Conservation (phyloP, 306 rosid species). For the Malus sylvestris region DNA sequence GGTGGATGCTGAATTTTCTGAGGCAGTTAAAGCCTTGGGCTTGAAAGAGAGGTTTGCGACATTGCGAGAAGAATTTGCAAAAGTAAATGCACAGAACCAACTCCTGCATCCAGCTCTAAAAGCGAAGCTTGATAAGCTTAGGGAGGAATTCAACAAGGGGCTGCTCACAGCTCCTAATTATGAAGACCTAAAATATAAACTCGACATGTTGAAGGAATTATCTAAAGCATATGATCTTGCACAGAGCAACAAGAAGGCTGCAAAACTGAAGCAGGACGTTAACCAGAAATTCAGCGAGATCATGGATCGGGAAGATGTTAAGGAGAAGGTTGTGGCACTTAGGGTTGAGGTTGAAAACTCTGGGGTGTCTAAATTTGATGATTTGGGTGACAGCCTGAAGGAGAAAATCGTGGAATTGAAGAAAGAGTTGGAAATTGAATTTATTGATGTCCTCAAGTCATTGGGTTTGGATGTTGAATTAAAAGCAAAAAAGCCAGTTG, state of each 20-base stretch:
- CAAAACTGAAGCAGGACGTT: slow-evolving; percentile 47
- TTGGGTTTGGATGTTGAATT: slow-evolving; percentile 48
- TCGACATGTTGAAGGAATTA: slow-evolving; percentile 54
- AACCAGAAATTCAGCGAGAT: slow-evolving; percentile 35
- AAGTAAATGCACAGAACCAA: slow-evolving; percentile 40
- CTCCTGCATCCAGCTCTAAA: slow-evolving; percentile 41
- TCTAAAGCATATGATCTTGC: slow-evolving; percentile 39
- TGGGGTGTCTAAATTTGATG: slow-evolving; percentile 32
- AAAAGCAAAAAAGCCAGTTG: slow-evolving; percentile 22
- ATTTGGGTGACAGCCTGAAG: slow-evolving; percentile 55
- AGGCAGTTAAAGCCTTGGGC: slow-evolving; percentile 57
- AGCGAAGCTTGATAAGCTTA: slow-evolving; percentile 55
- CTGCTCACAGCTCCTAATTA: slow-evolving; percentile 56
- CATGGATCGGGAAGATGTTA: slow-evolving; percentile 41
- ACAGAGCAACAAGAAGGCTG: slow-evolving; percentile 29
- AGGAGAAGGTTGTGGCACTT: slow-evolving; percentile 46
- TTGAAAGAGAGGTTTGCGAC: slow-evolving; percentile 42
- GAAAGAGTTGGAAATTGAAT: slow-evolving; percentile 51
- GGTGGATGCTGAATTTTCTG: slow-evolving; percentile 49
- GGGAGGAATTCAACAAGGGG: slow-evolving; percentile 43
- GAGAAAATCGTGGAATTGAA: slow-evolving; percentile 40
- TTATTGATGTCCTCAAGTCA: slow-evolving; percentile 49
- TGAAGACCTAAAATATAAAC: slow-evolving; percentile 43
- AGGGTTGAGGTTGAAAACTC: slow-evolving; percentile 51
- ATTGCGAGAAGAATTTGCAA: slow-evolving; percentile 47